Evolutionary conservation across 371 early-diverging fungal genomes (phyloP), one percentile per base, ranked within the genome.

Genomic region (Haplosporangium sp.): DNA sequence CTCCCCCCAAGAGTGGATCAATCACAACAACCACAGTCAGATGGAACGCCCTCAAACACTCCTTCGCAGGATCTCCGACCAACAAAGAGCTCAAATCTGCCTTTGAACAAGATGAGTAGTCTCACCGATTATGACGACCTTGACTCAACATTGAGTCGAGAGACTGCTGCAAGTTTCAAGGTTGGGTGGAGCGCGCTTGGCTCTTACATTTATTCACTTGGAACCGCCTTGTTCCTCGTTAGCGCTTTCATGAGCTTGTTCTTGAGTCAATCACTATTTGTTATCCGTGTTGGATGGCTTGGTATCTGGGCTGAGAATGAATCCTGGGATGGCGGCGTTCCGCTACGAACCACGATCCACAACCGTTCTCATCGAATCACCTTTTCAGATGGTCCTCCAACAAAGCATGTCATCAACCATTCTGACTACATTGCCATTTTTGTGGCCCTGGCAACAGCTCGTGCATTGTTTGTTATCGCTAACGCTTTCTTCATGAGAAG

Each of bases 71-170:
- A 78, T 8, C 64, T 74, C 37, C 61, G 67, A n/a, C 55, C 71
- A 17, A 56, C 79, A 48, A 78, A 68, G 67, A 74, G 71, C 50
- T 63, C 63, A 5, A 78, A 74, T 45, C 27, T 81, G 35, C 82
- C 82, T 13, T 59, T 81, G 52, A 81, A 81, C 57, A 81, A 75
- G 53, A 75, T 81, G 68, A 81, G 82, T 40, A 81, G 56, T 37
- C 37, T 81, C 17, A 72, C 68, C 34, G 82, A 81, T 42, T 74
- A 72, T 72, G 82, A 81, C 40, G 82, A 81, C 48, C 66, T 81
- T 53, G 82, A 81, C 39, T 71, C 82, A 20, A 81, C 82, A 1
- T 34, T 75, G 60, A 81, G 82, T 37, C 71, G 82, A 27, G 82
- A 81, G 55, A 75, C 75, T 55, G 82, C 82, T 0, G 82, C 82